Conservation (phyloP, 805 yeast genomes). For the Ogataea glucozyma region DNA sequence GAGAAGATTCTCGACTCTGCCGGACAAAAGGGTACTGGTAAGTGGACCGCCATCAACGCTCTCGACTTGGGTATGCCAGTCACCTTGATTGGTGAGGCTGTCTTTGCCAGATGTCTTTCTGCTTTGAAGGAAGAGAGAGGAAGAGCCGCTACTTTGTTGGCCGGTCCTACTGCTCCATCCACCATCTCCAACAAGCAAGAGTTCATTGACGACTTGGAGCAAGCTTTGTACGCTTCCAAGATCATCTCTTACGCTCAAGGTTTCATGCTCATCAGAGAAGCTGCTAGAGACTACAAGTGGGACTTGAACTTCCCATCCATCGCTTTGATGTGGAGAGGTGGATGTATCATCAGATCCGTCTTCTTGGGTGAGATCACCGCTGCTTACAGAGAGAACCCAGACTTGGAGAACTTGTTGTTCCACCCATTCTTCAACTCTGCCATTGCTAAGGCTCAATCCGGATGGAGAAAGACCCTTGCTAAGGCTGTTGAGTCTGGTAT, state of each 20-base stretch:
- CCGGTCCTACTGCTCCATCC: slow-evolving; percentile 74
- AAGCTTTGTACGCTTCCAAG: slow-evolving; percentile 98
- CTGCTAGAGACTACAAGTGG: slow-evolving; percentile 97
- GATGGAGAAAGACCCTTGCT: slow-evolving; percentile 90
- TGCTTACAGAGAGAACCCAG: slow-evolving; percentile 93
- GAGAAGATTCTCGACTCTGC: slow-evolving; percentile 97
- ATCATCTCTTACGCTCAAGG: slow-evolving; percentile 99
- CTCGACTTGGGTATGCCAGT: slow-evolving; percentile 98
- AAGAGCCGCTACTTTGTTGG: slow-evolving; percentile 73
- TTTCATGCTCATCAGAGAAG: slow-evolving; percentile 98
- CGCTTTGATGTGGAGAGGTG: slow-evolving; percentile 99
- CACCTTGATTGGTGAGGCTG: slow-evolving; percentile 98
- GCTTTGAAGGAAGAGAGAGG: slow-evolving; percentile 90
- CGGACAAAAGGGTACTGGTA: slow-evolving; percentile 99
- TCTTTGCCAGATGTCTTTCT: slow-evolving; percentile 92
- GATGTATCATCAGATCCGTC: slow-evolving; percentile 98
- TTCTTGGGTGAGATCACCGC: slow-evolving; percentile 95
- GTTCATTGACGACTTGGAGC: slow-evolving; percentile 92
- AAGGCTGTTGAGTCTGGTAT: slow-evolving; percentile 82
- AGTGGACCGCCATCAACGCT: slow-evolving; percentile 99
- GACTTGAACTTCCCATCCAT: slow-evolving; percentile 96
- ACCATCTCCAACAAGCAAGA: slow-evolving; percentile 72
- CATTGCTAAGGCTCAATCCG: slow-evolving; percentile 86
- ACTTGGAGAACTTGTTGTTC: slow-evolving; percentile 92
- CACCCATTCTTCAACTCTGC: slow-evolving; percentile 93